phyloP scores from a whole-genome alignment of 2,329 filamentous ascomycete genomes.

The Colletotrichum sp. region DNA sequence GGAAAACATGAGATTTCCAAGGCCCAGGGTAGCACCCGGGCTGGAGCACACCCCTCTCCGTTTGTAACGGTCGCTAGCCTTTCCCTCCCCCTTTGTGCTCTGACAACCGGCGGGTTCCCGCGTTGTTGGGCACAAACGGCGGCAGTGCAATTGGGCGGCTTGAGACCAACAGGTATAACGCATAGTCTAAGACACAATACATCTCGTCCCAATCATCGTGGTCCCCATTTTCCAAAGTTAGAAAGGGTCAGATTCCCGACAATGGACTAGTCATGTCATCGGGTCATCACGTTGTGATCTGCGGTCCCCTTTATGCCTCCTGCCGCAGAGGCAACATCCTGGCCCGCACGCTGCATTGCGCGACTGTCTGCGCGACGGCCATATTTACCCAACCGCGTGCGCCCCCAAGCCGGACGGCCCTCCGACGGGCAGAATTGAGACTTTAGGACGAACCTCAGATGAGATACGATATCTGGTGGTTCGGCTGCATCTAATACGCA shows the following conservation, averaged over 20 bases:
- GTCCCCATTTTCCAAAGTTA: constrained; percentile 9
- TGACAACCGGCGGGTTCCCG: background rate
- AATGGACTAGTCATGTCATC: constrained; percentile 18
- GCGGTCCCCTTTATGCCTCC: constrained; percentile 14
- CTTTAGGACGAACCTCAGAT: constrained; percentile 4
- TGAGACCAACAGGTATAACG: constrained; percentile 13
- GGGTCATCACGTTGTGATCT: constrained; percentile 12
- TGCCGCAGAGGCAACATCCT: background rate
- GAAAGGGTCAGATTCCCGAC: constrained; percentile 3
- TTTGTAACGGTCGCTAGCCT: constrained; percentile 7
- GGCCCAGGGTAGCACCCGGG: constrained; percentile 6
- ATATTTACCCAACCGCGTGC: constrained; percentile 1
- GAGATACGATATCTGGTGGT: background rate
- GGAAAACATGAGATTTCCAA: constrained; percentile 8
- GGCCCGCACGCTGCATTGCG: background rate
- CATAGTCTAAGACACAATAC: background rate
- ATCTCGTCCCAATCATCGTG: constrained; percentile 2
- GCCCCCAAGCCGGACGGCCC: background rate
- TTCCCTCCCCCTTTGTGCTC: background rate
- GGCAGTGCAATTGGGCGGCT: background rate
- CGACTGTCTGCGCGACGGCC: background rate
- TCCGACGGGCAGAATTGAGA: background rate
- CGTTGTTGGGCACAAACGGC: constrained; percentile 2
- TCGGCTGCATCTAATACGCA: background rate
- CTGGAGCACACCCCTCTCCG: background rate